These are phyloP conservation scores for Trichomonas vaginalis DNA, from an alignment of 208 protist genomes.

Conservation along the genomic window DNA sequence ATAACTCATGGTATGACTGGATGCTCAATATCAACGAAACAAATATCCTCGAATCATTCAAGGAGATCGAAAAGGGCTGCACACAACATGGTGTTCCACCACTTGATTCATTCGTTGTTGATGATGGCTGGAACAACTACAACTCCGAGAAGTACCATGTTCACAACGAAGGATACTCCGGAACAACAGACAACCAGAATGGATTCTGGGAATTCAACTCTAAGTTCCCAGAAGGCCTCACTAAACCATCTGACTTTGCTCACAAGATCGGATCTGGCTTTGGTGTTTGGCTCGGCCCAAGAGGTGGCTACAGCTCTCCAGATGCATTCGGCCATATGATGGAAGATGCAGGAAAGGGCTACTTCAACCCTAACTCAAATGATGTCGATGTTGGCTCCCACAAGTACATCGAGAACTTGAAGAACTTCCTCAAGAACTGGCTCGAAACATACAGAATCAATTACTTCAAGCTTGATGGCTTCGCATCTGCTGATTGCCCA, in stretches of 20 bases:
- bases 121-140: background rate
- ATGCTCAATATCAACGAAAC: background rate
- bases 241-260: background rate
- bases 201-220: background rate
- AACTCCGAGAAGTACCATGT: background rate
- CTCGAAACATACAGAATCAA: background rate
- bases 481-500: background rate
- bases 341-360: background rate
- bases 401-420: background rate
- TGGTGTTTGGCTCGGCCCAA: background rate
- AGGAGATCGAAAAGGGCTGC: background rate
- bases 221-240: background rate
- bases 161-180: background rate
- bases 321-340: background rate
- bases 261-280: background rate
- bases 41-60: background rate
- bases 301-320: background rate
- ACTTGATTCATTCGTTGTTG: background rate
- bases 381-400: background rate
- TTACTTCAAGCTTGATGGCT: slow-evolving; percentile 9
- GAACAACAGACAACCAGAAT: background rate
- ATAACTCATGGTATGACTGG: background rate
- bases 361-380: background rate
- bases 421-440: background rate
- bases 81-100: background rate